These are phyloP conservation scores for Fonsecaea monophora DNA, from an alignment of 2,329 filamentous ascomycete species.

Conservation along the genomic window DNA sequence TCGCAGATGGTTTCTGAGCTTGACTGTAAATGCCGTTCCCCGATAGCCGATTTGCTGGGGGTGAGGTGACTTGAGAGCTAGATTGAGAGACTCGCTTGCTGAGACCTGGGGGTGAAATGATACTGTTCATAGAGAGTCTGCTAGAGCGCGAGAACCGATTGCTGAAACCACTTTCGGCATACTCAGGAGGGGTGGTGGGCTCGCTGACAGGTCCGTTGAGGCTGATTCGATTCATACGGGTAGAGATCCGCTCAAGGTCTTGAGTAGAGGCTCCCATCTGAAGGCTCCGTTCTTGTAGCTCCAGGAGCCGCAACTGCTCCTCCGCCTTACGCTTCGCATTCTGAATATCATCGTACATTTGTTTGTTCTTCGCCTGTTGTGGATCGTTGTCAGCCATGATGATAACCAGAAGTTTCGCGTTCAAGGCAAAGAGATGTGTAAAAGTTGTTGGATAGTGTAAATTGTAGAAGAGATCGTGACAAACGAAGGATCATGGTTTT, in stretches of 20 bases:
- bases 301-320: conserved; percentile 87
- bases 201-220: conserved; percentile 79
- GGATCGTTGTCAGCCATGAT: conserved; percentile 56
- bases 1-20: conserved; percentile 71
- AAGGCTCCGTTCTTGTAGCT: conserved; percentile 58
- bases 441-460: background rate
- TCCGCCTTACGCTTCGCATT: conserved; percentile 90
- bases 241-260: conserved; percentile 83
- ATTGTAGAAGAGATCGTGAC: background rate
- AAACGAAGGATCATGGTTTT: background rate
- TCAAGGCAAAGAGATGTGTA: background rate
- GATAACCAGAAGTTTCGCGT: background rate
- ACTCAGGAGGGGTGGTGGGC: conserved; percentile 94
- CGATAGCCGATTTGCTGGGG: conserved; percentile 68
- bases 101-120: conserved; percentile 79
- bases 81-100: conserved; percentile 76
- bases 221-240: conserved; percentile 54
- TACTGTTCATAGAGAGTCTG: conserved; percentile 85
- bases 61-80: conserved; percentile 80
- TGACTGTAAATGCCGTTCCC: conserved; percentile 45
- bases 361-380: conserved; percentile 85
- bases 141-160: conserved; percentile 82
- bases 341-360: conserved; percentile 88
- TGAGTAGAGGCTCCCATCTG: conserved; percentile 78
- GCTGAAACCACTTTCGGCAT: conserved; percentile 80